Base-by-base conservation (phyloP, 129 eudicot species). In the Scalesia atractyloides region DNA sequence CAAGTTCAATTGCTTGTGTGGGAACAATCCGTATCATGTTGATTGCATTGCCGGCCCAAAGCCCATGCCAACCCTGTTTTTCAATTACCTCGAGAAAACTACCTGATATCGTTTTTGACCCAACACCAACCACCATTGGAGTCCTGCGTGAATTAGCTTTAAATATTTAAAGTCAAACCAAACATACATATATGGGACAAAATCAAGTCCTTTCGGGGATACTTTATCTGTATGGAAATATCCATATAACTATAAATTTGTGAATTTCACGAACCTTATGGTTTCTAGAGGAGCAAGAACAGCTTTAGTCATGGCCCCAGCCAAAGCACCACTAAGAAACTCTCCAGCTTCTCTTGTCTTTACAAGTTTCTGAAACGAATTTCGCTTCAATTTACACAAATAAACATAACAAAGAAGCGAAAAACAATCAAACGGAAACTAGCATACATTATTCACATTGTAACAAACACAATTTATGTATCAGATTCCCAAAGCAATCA, bases 281-380 rank as follows among this genome's bases (percentile, higher is more conserved):
- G 98, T 93, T 80, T 93, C 98, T 46, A 93, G 92, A 81, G 98
- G 98, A 69, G 98, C 98, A 57, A 93, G 91, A 80, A 89, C 89
- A 75, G 98, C 98, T 81, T 93, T 93, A 34, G 98, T 86, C 98
- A 93, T 89, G 72, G 98, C 98, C 67, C 98, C 98, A 22, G 98
- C 98, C 63, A 93, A 77, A 63, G 98, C 98, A 73, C 98, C 98
- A 76, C 98, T 93, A 63, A 93, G 79, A 78, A 93, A 93, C 69
- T 93, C 98, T 3, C 95, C 91, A 51, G 75, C 96, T 84, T 93
- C 98, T 77, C 98, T 85, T 5, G 84, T 85, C 73, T 68, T 79
- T 3, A 82, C 15, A 69, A 89, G 75, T 24, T 76, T 86, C 98
- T 93, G 86, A 64, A 51, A 49, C 11, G 10, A 60, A 70, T 15